A percentile compares a stretch with the other conserved stretches of the same genome.
These are phyloP conservation scores for Trypanosoma caninum DNA, from an alignment of 208 protist genomes.

Conservation along the genomic window DNA sequence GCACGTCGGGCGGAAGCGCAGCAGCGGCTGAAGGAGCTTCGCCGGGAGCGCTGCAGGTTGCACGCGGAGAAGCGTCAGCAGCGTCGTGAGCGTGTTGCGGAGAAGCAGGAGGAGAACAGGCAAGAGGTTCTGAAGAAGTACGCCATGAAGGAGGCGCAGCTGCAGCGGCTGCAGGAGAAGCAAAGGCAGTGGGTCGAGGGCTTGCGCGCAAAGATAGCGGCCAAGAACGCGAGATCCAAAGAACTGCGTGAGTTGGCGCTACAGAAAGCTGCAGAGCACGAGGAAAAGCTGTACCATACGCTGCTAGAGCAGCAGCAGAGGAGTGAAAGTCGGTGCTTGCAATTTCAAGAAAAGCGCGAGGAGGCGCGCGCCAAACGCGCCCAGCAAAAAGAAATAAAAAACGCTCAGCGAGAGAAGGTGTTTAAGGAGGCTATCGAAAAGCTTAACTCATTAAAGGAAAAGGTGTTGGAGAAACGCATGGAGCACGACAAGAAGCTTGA, in stretches of 20 bases:
- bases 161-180: conserved; percentile 22
- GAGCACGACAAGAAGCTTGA: conserved; percentile 38
- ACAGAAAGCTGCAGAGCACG: conserved; percentile 42
- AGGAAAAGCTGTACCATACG: conserved; percentile 40
- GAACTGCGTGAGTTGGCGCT: conserved; percentile 43
- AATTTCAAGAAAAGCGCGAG: conserved; percentile 38
- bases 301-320: conserved; percentile 51
- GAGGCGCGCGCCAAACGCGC: conserved; percentile 33
- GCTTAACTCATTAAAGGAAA: conserved; percentile 29
- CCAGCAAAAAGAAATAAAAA: conserved; percentile 37
- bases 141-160: conserved; percentile 46
- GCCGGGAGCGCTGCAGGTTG: conserved; percentile 31
- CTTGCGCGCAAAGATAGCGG: conserved; percentile 36
- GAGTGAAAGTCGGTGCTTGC: conserved; percentile 46
- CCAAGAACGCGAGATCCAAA: conserved; percentile 40
- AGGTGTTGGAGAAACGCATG: conserved; percentile 25
- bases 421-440: conserved; percentile 23
- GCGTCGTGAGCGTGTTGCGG: conserved; percentile 46
- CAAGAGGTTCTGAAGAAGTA: conserved; percentile 34
- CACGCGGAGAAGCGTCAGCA: conserved; percentile 53
- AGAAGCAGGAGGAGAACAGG: conserved; percentile 40
- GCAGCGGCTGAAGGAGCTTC: conserved; percentile 28
- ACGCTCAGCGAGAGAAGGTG: conserved; percentile 33
- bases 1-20: conserved; percentile 46
- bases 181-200: conserved; percentile 31